Percentiles rank a stretch among this genome's conserved stretches.
phyloP scores from a whole-genome alignment of 2,329 filamentous ascomycete species.

The Stachybotrys chartarum region DNA sequence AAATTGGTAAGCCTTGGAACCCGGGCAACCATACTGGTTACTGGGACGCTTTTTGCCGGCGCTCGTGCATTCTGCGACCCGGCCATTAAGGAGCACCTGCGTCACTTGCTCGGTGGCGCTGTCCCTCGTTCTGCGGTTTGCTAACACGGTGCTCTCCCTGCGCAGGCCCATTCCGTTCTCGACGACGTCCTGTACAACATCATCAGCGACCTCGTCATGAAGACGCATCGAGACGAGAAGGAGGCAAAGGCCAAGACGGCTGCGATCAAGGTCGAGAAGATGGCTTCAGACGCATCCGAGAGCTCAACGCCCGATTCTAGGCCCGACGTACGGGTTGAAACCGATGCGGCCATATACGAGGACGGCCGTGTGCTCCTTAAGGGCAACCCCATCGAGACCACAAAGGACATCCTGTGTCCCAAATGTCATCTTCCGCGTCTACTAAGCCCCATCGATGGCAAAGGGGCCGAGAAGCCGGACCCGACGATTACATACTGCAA shows the following conservation, averaged over 20 bases:
- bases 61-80: neutral
- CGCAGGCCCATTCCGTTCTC: slow-evolving; percentile 57
- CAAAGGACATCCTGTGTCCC: slow-evolving; percentile 64
- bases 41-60: neutral
- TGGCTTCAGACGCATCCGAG: slow-evolving; percentile 49
- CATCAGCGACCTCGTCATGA: slow-evolving; percentile 65
- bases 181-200: slow-evolving; percentile 72
- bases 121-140: neutral
- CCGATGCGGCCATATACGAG: slow-evolving; percentile 62
- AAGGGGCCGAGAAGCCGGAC: slow-evolving; percentile 57
- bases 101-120: neutral
- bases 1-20: slow-evolving; percentile 46
- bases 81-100: neutral
- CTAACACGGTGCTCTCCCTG: neutral
- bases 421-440: slow-evolving; percentile 69
- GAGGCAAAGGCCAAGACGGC: slow-evolving; percentile 60
- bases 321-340: slow-evolving; percentile 53
- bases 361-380: slow-evolving; percentile 62
- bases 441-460: slow-evolving; percentile 65
- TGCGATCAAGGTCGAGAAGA: slow-evolving; percentile 56
- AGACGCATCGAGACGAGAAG: slow-evolving; percentile 74
- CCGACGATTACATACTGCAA: slow-evolving; percentile 71
- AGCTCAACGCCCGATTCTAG: slow-evolving; percentile 44
- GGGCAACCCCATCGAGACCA: slow-evolving; percentile 65
- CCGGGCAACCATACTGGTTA: slow-evolving; percentile 6